These are phyloP conservation scores for Beauveria sp. DNA, from an alignment of 2,329 filamentous ascomycete genomes.

Conservation along the genomic window DNA sequence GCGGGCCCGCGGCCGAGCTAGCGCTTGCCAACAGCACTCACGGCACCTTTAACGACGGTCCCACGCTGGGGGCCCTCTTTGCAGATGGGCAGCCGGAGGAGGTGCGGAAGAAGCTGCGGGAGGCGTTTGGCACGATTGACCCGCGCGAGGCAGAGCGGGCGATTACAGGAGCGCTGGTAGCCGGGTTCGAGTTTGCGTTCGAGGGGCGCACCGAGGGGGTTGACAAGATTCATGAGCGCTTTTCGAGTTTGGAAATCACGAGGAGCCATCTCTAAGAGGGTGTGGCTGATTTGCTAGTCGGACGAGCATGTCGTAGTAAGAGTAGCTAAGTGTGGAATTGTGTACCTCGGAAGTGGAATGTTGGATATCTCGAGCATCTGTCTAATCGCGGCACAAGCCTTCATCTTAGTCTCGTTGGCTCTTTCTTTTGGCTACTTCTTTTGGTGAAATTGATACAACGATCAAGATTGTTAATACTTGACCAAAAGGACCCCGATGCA, in stretches of 20 bases:
- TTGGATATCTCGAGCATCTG: too few species aligned
- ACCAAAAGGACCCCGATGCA: neutral
- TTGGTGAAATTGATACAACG: too few species aligned
- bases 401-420: too few species aligned
- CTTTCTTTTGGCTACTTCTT: too few species aligned
- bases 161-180: neutral
- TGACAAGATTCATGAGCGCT: neutral
- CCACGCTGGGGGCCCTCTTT: conserved; percentile 10
- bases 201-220: neutral
- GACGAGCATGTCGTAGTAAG: neutral
- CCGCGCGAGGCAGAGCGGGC: neutral
- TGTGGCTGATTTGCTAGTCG: neutral
- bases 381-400: too few species aligned
- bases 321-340: neutral
- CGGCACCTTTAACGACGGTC: conserved; percentile 17
- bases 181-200: conserved; percentile 5
- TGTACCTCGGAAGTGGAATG: too few species aligned
- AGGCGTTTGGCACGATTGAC: neutral
- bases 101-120: neutral
- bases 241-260: neutral
- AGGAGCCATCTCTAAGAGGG: neutral
- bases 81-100: neutral
- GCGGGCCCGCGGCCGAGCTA: conserved; percentile 14
- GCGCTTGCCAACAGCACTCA: conserved; percentile 16
- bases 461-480: neutral